phyloP scores from a whole-genome alignment of 345 rosid species.

The Syzygium grande region DNA sequence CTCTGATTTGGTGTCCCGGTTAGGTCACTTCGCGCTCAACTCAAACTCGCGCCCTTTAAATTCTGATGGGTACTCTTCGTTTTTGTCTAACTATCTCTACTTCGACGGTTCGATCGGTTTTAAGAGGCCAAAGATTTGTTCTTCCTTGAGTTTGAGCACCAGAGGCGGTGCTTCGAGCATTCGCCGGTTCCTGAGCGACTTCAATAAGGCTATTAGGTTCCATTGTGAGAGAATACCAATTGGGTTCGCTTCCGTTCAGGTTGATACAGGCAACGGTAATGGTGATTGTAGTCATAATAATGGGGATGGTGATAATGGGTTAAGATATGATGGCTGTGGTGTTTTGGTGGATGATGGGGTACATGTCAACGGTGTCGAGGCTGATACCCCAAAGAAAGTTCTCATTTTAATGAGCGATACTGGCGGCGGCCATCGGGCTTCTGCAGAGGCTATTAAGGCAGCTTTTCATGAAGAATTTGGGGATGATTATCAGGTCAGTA shows the following conservation, averaged over 20 bases:
- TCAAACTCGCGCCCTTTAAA: conserved; percentile 19
- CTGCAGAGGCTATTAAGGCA: conserved; percentile 93
- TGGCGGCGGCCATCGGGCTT: conserved; percentile 98
- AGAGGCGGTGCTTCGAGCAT: conserved; percentile 32
- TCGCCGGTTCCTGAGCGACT: conserved; percentile 41
- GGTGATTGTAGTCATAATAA: background rate
- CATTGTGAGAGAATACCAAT: conserved; percentile 78
- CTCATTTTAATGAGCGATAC: conserved; percentile 99
- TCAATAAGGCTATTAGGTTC: conserved; percentile 52
- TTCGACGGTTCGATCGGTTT: conserved; percentile 27
- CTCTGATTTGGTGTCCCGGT: conserved; percentile 41
- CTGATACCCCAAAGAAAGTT: conserved; percentile 60
- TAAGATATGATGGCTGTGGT: conserved; percentile 38
- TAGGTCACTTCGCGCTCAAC: conserved; percentile 37
- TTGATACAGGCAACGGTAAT: conserved; percentile 30
- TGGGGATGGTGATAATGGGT: conserved; percentile 15
- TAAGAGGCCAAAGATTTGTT: conserved; percentile 19
- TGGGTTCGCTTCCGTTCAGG: conserved; percentile 64
- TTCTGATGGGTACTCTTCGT: conserved; percentile 40
- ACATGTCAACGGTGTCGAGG: conserved; percentile 43
- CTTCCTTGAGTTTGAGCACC: conserved; percentile 39
- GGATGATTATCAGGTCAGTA: conserved; percentile 83
- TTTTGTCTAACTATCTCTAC: conserved; percentile 41
- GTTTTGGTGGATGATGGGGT: conserved; percentile 51
- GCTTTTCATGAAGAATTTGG: conserved; percentile 86